A percentile compares a stretch with the other conserved stretches of the same genome.
phyloP scores from a whole-genome alignment of 2,329 filamentous ascomycete genomes.

The Monosporascus sp. region DNA sequence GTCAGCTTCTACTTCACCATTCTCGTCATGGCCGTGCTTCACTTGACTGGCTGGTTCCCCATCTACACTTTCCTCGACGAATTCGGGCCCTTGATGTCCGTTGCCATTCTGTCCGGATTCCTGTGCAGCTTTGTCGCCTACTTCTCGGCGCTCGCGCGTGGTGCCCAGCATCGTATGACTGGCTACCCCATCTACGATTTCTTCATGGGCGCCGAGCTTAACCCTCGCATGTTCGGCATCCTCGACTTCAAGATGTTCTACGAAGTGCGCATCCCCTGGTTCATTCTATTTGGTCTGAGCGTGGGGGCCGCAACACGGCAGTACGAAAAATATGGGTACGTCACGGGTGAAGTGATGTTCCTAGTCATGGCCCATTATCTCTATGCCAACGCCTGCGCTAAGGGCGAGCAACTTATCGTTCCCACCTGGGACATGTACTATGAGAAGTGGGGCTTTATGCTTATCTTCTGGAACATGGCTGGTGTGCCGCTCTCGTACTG shows the following conservation, averaged over 20 bases:
- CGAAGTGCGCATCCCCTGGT: slow-evolving; percentile 90
- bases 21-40: slow-evolving; percentile 62
- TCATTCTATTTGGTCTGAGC: slow-evolving; percentile 75
- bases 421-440: slow-evolving; percentile 96
- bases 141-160: slow-evolving; percentile 74
- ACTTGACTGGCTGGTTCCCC: slow-evolving; percentile 80
- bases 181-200: slow-evolving; percentile 82
- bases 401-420: slow-evolving; percentile 86
- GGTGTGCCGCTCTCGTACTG: slow-evolving; percentile 89
- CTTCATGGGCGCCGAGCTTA: slow-evolving; percentile 89
- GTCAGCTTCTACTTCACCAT: slow-evolving; percentile 86
- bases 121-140: slow-evolving; percentile 80
- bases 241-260: slow-evolving; percentile 97
- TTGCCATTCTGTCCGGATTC: slow-evolving; percentile 88
- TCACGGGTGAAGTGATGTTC: slow-evolving; percentile 80
- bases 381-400: slow-evolving; percentile 87
- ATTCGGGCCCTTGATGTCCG: slow-evolving; percentile 88
- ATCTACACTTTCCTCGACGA: slow-evolving; percentile 91
- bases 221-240: slow-evolving; percentile 80
- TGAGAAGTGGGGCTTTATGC: slow-evolving; percentile 96
- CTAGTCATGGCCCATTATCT: slow-evolving; percentile 85
- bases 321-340: slow-evolving; percentile 79
- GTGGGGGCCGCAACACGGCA: slow-evolving; percentile 75
- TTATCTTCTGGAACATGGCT: slow-evolving; percentile 95
- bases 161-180: slow-evolving; percentile 88